These are phyloP conservation scores for Penicillium chermesinum DNA, from an alignment of 495 filamentous ascomycete species.

Conservation along the genomic window DNA sequence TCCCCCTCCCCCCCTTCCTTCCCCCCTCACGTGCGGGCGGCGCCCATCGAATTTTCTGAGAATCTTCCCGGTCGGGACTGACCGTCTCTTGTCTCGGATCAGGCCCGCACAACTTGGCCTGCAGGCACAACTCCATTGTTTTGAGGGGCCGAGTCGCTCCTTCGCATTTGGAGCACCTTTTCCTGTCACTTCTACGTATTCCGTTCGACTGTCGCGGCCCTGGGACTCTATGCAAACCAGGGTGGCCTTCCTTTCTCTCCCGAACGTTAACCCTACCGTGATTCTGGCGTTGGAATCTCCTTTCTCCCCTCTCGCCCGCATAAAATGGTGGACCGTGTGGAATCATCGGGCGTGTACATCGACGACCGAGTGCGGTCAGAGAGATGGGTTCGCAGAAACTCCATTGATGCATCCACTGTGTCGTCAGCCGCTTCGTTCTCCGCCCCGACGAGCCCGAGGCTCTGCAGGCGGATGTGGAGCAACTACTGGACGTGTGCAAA, in stretches of 20 bases:
- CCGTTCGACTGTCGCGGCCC: neutral
- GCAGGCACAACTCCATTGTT: conserved; percentile 40
- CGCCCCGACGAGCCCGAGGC: conserved; percentile 45
- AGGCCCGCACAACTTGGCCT: conserved; percentile 25
- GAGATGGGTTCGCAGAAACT: conserved; percentile 47
- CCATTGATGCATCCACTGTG: conserved; percentile 26
- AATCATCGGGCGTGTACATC: conserved; percentile 79
- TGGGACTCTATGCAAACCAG: conserved; percentile 23
- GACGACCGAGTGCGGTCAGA: conserved; percentile 67
- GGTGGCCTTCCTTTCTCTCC: conserved; percentile 8
- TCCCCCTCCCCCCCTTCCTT: neutral
- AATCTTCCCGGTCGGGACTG: neutral
- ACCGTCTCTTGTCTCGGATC: conserved; percentile 28
- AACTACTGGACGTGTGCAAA: conserved; percentile 47
- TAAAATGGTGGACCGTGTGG: conserved; percentile 58
- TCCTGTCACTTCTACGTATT: conserved; percentile 1
- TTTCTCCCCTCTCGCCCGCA: conserved; percentile 5
- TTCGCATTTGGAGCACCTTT: conserved; percentile 3
- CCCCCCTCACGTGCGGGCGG: conserved; percentile 7
- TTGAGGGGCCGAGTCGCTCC: conserved; percentile 15
- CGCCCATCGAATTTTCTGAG: conserved; percentile 2
- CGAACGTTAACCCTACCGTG: conserved; percentile 8
- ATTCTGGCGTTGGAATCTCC: conserved; percentile 5
- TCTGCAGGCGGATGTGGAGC: conserved; percentile 45
- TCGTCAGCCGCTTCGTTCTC: conserved; percentile 23